phyloP scores from a whole-genome alignment of 352 stramenopile species.

The Pilasporangium apinafurcum region DNA sequence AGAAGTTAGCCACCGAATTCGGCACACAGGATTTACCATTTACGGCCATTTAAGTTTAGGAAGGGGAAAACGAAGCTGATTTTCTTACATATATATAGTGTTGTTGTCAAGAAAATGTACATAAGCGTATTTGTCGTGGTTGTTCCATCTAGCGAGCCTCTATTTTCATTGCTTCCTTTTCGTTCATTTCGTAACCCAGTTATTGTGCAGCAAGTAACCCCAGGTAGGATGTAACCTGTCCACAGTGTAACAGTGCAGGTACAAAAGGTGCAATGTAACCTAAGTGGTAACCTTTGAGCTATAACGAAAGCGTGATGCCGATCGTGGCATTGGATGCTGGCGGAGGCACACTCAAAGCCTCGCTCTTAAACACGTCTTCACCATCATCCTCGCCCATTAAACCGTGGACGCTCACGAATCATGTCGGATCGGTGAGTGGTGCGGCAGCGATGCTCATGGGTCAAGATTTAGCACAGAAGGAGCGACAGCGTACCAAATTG shows the following conservation, averaged over 20 bases:
- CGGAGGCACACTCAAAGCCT: slow-evolving; percentile 58
- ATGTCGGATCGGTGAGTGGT: slow-evolving; percentile 25
- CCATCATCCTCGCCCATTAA: not conserved
- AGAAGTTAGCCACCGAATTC: slow-evolving; percentile 31
- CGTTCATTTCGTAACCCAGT: no score
- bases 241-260: no score
- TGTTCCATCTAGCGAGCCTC: no score
- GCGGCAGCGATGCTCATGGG: slow-evolving; percentile 24
- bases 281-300: no score
- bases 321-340: slow-evolving; percentile 55
- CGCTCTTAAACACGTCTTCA: slow-evolving; percentile 25
- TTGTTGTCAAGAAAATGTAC: no score
- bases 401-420: slow-evolving; percentile 34
- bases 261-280: no score
- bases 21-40: slow-evolving; percentile 33
- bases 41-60: slow-evolving; percentile 30
- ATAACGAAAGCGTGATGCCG: no score
- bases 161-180: no score
- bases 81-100: not conserved
- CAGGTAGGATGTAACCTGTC: no score
- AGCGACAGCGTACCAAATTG: slow-evolving; percentile 42
- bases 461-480: slow-evolving; percentile 40
- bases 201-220: no score
- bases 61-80: no score
- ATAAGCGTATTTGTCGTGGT: no score